Conservation (phyloP, 345 rosid genomes). For the Limnanthes douglasii region DNA sequence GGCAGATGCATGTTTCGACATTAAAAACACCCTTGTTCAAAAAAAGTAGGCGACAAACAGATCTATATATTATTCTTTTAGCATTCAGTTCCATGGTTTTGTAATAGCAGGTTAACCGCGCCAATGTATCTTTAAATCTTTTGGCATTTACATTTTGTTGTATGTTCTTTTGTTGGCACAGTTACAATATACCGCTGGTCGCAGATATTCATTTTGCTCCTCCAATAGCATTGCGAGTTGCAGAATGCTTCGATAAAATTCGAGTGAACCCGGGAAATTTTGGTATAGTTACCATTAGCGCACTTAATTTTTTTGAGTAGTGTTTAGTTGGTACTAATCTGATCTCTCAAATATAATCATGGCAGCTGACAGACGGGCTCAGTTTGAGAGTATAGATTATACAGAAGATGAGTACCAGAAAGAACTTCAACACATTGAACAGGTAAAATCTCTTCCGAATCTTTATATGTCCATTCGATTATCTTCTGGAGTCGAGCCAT, state of each 20-base stretch:
- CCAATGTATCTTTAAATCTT: too few relatives aligned
- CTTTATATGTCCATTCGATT: not conserved
- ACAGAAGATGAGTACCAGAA: conserved; percentile 92
- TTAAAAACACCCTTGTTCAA: conserved; percentile 83
- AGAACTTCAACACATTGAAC: conserved; percentile 88
- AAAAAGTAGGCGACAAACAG: conserved; percentile 36
- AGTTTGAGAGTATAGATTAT: conserved; percentile 78
- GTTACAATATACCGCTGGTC: conserved; percentile 90
- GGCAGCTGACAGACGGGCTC: conserved; percentile 96
- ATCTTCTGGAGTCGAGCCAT: conserved; percentile 1
- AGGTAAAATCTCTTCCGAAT: conserved; percentile 24
- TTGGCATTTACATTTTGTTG: too few relatives aligned
- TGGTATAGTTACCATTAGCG: conserved; percentile 25
- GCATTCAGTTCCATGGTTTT: not conserved
- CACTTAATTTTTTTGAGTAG: conserved; percentile 5
- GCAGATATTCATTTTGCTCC: conserved; percentile 99
- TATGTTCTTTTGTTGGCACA: conserved; percentile 19
- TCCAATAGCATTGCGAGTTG: conserved; percentile 68
- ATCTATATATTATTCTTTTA: conserved; percentile 1
- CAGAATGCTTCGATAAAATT: conserved; percentile 96
- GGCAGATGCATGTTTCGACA: conserved; percentile 95
- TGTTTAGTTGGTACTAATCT: conserved; percentile 3
- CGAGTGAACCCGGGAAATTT: conserved; percentile 98
- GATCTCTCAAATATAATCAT: conserved; percentile 7
- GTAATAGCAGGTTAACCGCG: too few relatives aligned